Evolutionary conservation across 495 filamentous ascomycete genomes (phyloP).

Genomic region (Neurospora sp.): DNA sequence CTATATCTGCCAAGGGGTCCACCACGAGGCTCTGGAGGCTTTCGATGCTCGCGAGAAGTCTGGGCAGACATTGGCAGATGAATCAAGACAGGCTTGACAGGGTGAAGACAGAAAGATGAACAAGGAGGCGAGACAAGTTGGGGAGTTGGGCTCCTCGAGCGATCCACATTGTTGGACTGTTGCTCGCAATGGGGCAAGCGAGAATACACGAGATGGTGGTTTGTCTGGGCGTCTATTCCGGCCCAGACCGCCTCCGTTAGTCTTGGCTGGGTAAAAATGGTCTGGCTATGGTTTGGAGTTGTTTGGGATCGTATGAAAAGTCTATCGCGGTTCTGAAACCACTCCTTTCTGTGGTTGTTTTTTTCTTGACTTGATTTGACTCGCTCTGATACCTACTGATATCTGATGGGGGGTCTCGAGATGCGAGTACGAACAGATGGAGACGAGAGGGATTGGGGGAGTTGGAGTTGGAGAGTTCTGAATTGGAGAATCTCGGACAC

Average conservation of each 20-base stretch:
- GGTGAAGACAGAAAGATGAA: neutral
- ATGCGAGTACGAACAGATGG: neutral
- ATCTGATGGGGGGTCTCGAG: neutral
- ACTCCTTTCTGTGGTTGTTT: neutral
- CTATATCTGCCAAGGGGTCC: neutral
- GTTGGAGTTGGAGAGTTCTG: neutral
- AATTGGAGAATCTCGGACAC: neutral
- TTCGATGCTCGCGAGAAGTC: neutral
- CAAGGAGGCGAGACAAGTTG: neutral
- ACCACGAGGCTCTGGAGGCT: neutral
- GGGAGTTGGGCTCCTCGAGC: neutral
- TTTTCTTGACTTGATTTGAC: neutral
- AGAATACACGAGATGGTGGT: neutral
- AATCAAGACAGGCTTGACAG: neutral
- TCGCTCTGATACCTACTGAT: neutral
- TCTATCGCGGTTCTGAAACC: neutral
- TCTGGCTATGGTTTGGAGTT: neutral
- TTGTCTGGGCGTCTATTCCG: neutral
- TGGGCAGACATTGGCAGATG: neutral
- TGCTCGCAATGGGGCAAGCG: neutral
- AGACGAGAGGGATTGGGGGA: neutral
- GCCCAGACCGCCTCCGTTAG: neutral
- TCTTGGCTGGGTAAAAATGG: neutral
- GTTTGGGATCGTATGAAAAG: neutral
- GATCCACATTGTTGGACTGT: neutral